Conservation (phyloP, 2,329 filamentous ascomycete species). For the Cercospora janseana region DNA sequence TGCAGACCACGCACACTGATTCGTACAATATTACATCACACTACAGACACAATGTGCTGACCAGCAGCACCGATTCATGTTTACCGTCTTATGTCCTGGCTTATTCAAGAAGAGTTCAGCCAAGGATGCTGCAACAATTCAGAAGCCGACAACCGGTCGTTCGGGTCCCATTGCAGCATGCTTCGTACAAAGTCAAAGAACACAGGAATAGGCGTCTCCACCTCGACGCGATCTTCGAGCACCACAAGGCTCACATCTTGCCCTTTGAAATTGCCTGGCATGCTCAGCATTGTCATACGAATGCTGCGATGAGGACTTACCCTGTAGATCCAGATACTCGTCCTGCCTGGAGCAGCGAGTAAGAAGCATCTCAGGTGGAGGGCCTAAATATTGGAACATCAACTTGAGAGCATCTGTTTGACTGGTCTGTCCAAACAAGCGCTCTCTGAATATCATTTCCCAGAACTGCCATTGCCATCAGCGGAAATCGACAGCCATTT, state of each 20-base stretch:
- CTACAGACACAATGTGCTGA: too few relatives aligned
- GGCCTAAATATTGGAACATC: neutral
- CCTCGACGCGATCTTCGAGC: constrained; percentile 13
- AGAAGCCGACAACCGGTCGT: constrained; percentile 10
- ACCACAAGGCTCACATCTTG: neutral
- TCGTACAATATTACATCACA: too few relatives aligned
- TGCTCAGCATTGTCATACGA: neutral
- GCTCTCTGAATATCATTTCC: neutral
- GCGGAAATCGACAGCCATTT: neutral
- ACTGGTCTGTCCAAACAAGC: neutral
- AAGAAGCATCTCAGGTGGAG: neutral
- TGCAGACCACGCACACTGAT: too few relatives aligned
- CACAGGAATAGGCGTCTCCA: neutral
- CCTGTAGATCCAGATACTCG: neutral
- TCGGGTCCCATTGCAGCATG: constrained; percentile 16
- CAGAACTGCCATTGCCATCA: neutral
- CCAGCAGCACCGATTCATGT: too few relatives aligned
- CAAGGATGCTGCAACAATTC: constrained; percentile 14
- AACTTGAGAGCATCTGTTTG: neutral
- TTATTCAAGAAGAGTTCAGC: neutral
- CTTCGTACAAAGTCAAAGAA: constrained; percentile 13
- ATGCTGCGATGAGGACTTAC: neutral
- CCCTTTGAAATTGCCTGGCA: constrained; percentile 5
- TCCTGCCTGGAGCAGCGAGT: neutral
- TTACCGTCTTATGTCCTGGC: neutral